Conservation (phyloP, 2,329 filamentous ascomycete genomes). For the Xylaria sp. region DNA sequence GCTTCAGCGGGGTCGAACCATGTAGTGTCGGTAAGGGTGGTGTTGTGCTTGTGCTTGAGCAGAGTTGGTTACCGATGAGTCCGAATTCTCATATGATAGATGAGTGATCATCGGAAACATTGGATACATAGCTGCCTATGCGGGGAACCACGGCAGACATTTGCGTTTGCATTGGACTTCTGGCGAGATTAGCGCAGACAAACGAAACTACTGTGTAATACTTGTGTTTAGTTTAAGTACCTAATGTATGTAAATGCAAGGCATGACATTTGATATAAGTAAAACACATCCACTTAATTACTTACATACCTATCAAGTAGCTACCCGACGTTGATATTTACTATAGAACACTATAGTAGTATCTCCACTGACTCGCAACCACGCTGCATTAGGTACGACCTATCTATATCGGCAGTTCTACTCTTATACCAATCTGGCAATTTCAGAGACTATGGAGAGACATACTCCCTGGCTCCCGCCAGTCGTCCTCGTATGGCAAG, state of each 20-base stretch:
- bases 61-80: background rate
- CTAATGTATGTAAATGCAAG: too few species aligned
- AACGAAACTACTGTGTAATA: background rate
- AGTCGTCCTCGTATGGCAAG: conserved; percentile 7
- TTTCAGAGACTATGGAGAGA: background rate
- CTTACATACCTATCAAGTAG: too few species aligned
- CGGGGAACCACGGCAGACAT: background rate
- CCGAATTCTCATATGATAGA: background rate
- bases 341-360: too few species aligned
- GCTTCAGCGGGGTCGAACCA: background rate
- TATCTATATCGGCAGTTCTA: too few species aligned
- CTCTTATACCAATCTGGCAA: background rate
- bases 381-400: too few species aligned
- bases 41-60: conserved; percentile 14
- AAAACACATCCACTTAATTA: too few species aligned
- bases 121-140: too few species aligned
- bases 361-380: too few species aligned
- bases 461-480: conserved; percentile 12
- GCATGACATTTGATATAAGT: background rate
- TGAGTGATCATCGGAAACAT: background rate
- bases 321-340: too few species aligned
- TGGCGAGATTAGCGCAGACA: background rate
- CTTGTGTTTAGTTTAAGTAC: background rate
- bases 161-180: background rate
- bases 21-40: background rate